Evolutionary conservation across 257 asterid genomes (phyloP).

Genomic region (Misopates orontium): DNA sequence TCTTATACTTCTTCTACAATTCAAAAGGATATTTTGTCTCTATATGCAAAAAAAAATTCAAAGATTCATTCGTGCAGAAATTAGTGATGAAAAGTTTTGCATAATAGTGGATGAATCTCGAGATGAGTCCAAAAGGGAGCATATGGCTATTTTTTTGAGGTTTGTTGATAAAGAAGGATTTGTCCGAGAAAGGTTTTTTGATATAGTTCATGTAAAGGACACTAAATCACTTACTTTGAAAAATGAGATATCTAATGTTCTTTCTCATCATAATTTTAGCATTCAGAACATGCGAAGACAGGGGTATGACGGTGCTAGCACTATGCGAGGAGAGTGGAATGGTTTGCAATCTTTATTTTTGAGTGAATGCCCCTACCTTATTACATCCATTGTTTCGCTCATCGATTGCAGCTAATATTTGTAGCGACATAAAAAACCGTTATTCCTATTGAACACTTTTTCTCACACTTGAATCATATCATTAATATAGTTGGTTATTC

Average conservation of each 20-base stretch:
- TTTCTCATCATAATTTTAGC: not conserved
- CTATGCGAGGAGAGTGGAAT: too few relatives aligned
- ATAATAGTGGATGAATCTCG: not conserved
- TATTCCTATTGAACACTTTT: not conserved
- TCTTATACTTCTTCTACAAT: too few relatives aligned
- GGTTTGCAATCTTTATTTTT: not conserved
- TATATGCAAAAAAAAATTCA: not conserved
- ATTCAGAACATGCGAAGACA: not conserved
- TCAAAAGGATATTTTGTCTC: conserved; percentile 11
- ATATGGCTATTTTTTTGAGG: not conserved
- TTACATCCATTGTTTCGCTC: conserved; percentile 5
- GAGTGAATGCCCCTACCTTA: not conserved
- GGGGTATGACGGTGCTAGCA: not conserved
- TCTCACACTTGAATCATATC: not conserved
- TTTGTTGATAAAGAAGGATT: conserved; percentile 4
- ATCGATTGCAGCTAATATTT: too few relatives aligned
- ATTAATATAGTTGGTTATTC: not conserved
- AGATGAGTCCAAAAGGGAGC: conserved; percentile 4
- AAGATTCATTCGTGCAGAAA: not conserved
- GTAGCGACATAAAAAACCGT: not conserved
- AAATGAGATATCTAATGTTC: too few relatives aligned
- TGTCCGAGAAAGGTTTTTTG: too few relatives aligned
- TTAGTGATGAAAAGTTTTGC: not conserved
- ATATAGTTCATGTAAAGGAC: too few relatives aligned
- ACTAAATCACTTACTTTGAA: too few relatives aligned